These are phyloP conservation scores for Alternaria metachromatica DNA, from an alignment of 2,329 filamentous ascomycete species.

Conservation along the genomic window DNA sequence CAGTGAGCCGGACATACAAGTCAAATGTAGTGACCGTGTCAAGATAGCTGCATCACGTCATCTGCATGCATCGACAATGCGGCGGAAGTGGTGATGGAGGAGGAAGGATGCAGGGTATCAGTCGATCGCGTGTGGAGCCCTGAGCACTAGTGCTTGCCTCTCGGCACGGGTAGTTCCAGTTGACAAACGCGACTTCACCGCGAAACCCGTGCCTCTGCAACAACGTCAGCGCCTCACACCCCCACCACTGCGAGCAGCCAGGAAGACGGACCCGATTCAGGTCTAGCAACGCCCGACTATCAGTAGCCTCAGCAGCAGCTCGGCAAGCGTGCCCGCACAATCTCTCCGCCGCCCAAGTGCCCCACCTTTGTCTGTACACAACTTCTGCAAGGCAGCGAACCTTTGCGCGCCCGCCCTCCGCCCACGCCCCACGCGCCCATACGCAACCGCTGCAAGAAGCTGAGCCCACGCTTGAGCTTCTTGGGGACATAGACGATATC, in stretches of 20 bases:
- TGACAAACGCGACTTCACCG: conserved; percentile 29
- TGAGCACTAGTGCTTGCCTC: conserved; percentile 20
- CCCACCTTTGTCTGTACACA: conserved; percentile 42
- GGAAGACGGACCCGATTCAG: conserved; percentile 23
- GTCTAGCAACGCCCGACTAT: conserved; percentile 12
- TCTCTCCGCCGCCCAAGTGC: conserved; percentile 31
- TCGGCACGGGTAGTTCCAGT: conserved; percentile 24
- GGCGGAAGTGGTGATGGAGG: neutral
- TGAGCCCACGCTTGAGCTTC: conserved; percentile 20
- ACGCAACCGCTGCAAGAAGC: conserved; percentile 8
- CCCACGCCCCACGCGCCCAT: conserved; percentile 18
- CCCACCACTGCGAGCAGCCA: conserved; percentile 27
- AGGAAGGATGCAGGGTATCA: conserved; percentile 6
- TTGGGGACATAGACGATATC: conserved; percentile 27
- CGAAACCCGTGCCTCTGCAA: conserved; percentile 28
- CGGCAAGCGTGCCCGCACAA: conserved; percentile 33
- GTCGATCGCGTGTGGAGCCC: conserved; percentile 8
- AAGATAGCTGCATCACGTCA: neutral
- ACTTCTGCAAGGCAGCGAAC: conserved; percentile 38
- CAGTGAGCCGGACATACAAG: neutral
- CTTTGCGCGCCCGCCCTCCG: conserved; percentile 27
- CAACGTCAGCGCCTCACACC: conserved; percentile 26
- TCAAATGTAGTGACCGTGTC: neutral
- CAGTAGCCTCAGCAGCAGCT: neutral
- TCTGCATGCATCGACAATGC: neutral